phyloP scores from a whole-genome alignment of 2,329 filamentous ascomycete genomes.

The Trichoderma aggressivum region DNA sequence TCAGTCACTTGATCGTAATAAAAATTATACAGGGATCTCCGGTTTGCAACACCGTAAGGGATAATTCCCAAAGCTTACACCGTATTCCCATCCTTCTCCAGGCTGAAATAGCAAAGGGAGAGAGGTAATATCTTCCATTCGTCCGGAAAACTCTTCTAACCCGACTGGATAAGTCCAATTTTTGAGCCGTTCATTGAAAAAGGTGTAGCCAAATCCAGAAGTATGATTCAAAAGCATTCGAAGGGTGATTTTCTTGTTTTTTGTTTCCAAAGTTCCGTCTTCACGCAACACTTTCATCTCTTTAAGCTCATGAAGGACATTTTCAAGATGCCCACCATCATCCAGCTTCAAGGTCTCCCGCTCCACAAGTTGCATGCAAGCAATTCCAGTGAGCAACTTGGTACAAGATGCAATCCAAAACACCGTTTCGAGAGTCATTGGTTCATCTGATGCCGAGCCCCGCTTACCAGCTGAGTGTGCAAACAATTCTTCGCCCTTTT shows the following conservation, averaged over 20 bases:
- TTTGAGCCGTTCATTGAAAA: not conserved
- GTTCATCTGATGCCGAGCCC: not conserved
- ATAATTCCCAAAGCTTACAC: not conserved
- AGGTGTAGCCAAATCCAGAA: conserved; percentile 5
- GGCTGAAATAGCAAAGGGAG: conserved; percentile 1
- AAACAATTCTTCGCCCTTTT: conserved; percentile 6
- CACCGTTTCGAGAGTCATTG: not conserved
- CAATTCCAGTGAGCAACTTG: conserved; percentile 1
- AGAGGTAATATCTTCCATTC: not conserved
- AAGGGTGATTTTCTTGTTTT: not conserved
- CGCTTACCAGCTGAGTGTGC: conserved; percentile 1
- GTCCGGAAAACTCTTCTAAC: not conserved
- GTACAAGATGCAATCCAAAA: conserved; percentile 13
- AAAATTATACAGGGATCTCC: too few relatives aligned
- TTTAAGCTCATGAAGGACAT: not conserved
- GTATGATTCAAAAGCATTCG: conserved; percentile 7
- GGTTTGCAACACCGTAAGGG: too few relatives aligned
- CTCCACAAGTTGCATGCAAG: conserved; percentile 14
- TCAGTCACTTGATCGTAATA: not conserved
- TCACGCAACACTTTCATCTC: conserved; percentile 1
- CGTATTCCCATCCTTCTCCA: conserved; percentile 2
- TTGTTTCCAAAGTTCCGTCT: not conserved
- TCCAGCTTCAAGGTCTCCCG: not conserved
- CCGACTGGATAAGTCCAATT: conserved; percentile 2
- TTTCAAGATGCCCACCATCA: not conserved